Evolutionary conservation across 2,329 filamentous ascomycete species (phyloP).

Genomic region (Pseudogymnoascus sp.): DNA sequence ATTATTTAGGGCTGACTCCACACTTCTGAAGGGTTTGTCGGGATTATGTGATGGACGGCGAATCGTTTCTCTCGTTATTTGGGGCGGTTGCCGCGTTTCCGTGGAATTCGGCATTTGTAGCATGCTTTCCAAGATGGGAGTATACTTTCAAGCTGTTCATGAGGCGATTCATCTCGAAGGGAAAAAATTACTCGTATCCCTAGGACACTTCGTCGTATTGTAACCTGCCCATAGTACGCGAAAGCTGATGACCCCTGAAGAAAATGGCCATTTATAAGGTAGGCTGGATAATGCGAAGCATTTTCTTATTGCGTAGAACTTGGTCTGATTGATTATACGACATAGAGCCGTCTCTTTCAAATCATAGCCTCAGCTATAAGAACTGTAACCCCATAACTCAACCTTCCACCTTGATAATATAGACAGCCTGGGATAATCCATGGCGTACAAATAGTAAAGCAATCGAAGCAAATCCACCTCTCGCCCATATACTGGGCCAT

Average conservation of each 20-base stretch:
- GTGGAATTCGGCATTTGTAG: not conserved
- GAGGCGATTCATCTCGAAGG: not conserved
- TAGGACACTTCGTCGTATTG: not conserved
- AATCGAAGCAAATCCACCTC: not conserved
- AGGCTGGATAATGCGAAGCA: not conserved
- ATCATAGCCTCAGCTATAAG: not conserved
- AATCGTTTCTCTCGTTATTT: not conserved
- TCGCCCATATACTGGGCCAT: not conserved
- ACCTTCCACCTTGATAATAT: not conserved
- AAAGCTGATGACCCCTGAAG: not conserved
- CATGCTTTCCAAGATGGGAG: not conserved
- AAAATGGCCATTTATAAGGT: no score
- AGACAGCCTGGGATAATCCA: not conserved
- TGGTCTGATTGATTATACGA: not conserved
- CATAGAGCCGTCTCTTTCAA: not conserved
- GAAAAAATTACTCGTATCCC: not conserved
- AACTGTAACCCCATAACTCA: not conserved
- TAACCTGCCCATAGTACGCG: not conserved
- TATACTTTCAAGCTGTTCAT: not conserved
- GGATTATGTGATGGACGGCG: not conserved
- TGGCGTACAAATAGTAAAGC: not conserved
- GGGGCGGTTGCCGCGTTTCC: not conserved
- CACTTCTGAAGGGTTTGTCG: not conserved
- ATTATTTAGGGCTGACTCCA: slow-evolving; percentile 5
- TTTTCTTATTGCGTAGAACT: not conserved